Evolutionary conservation across 306 rosid species (phyloP).

Genomic region (Cucurbita ficifolia): DNA sequence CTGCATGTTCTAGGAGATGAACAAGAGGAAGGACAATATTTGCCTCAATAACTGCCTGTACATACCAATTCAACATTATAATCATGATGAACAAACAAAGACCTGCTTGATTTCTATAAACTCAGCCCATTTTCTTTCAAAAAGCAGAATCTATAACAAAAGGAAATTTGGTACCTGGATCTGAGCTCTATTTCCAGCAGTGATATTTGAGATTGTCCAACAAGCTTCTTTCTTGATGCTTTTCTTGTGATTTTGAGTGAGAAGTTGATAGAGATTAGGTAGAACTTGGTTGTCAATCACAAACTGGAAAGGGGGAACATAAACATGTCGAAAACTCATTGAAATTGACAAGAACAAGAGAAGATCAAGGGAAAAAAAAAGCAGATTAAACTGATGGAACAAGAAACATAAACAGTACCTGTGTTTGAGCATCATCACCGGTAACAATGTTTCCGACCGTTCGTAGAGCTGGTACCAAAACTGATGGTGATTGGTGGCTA

Average conservation of each 20-base stretch:
- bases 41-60: slow-evolving; percentile 55
- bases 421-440: slow-evolving; percentile 54
- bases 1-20: slow-evolving; percentile 44
- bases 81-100: not conserved
- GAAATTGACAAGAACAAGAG: not conserved
- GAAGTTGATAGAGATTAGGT: slow-evolving; percentile 39
- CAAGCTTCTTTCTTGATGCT: slow-evolving; percentile 65
- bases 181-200: slow-evolving; percentile 55
- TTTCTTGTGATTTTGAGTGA: slow-evolving; percentile 37
- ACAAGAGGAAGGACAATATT: slow-evolving; percentile 38
- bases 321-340: not conserved
- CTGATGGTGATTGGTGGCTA: slow-evolving; percentile 44
- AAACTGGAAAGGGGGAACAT: slow-evolving; percentile 22
- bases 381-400: not conserved
- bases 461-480: slow-evolving; percentile 53
- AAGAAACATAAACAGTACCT: slow-evolving; percentile 19
- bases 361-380: not conserved
- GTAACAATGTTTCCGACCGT: slow-evolving; percentile 50
- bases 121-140: not conserved
- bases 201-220: slow-evolving; percentile 62
- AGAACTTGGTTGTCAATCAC: slow-evolving; percentile 42
- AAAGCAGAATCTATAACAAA: not conserved
- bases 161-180: slow-evolving; percentile 32
- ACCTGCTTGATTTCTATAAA: not conserved
- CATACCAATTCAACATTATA: not conserved